Base-by-base conservation (phyloP, 169 alveolate species). In the Eimeria necatrix region DNA sequence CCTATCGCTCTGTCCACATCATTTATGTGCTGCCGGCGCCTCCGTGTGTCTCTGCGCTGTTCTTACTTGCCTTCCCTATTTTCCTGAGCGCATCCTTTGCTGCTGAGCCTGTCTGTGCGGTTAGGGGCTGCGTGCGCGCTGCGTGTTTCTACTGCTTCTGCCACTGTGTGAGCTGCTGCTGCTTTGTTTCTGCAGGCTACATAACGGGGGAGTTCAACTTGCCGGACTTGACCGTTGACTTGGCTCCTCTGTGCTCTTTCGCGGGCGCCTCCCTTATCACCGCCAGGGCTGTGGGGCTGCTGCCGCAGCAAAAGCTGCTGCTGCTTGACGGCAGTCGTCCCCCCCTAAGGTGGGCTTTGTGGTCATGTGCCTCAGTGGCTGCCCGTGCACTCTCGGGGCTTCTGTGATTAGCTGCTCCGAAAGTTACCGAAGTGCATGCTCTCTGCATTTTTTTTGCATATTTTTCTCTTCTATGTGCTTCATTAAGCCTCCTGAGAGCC, bases 281-380 rank as follows among this genome's bases (percentile, higher is more conserved):
- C 18, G 87, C 87, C 22, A 32, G 87, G 41, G 87, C 87, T 32
- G 87, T 76, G 61, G 87, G 87, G 53, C 24, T 76, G 64, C 87
- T 76, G 59, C 87, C 87, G 46, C 26, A 76, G 59, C 53, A 76
- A 12, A 5, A 49, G 64, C 61, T 76, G 32, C 61, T 76, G 22
- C 87, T 76, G 46, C 87, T 76, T 9, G 87, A 76, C 56, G 87
- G 87, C 22, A 76, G 87, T 12, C 14, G 87, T 4, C 87, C 87
- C 18, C 87, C 87, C n/a, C 61, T 76, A 6, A 76, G 87, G 87
- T 76, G 87, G n/a, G 78, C 78, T 8, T 68, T 18, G 20, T 14
- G 64, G 14, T 56, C 64, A 8, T 56, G 12, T 32, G 18, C 83
- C 14, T 41, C 18, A 2, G 83, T 26, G 18, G 74, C 74, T 61